Conservation (phyloP, 2,329 filamentous ascomycete genomes). For the Penicillium sp. region DNA sequence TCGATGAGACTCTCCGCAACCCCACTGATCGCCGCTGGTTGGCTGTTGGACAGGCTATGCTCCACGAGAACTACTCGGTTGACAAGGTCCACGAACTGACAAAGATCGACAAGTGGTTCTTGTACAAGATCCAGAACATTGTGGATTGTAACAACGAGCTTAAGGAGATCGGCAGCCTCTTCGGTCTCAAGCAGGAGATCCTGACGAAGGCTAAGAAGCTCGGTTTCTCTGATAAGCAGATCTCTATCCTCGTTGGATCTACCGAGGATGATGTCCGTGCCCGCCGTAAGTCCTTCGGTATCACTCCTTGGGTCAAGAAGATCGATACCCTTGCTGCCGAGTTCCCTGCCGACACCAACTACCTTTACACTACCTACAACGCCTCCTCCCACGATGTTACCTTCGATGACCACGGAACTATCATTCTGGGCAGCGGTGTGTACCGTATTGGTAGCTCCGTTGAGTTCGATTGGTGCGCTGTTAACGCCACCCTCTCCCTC, state of each 20-base stretch:
- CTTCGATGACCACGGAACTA: constrained; percentile 85
- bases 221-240: constrained; percentile 96
- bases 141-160: constrained; percentile 86
- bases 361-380: constrained; percentile 97
- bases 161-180: constrained; percentile 76
- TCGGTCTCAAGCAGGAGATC: constrained; percentile 82
- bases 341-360: constrained; percentile 93
- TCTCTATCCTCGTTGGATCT: constrained; percentile 77
- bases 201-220: constrained; percentile 92
- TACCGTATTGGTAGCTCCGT: constrained; percentile 98
- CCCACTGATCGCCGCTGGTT: constrained; percentile 96
- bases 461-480: constrained; percentile 98
- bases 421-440: constrained; percentile 90
- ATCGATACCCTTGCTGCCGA: constrained; percentile 97
- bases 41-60: constrained; percentile 95
- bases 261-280: constrained; percentile 88
- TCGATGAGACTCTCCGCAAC: constrained; percentile 86
- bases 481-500: constrained; percentile 81
- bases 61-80: constrained; percentile 92
- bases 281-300: constrained; percentile 77
- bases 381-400: constrained; percentile 88
- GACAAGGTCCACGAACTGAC: constrained; percentile 89
- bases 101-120: constrained; percentile 99
- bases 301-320: constrained; percentile 95
- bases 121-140: constrained; percentile 97